Evolutionary conservation across 129 eudicot genomes (phyloP), one percentile per base, ranked within the genome.

Genomic region (Lactuca sativa): DNA sequence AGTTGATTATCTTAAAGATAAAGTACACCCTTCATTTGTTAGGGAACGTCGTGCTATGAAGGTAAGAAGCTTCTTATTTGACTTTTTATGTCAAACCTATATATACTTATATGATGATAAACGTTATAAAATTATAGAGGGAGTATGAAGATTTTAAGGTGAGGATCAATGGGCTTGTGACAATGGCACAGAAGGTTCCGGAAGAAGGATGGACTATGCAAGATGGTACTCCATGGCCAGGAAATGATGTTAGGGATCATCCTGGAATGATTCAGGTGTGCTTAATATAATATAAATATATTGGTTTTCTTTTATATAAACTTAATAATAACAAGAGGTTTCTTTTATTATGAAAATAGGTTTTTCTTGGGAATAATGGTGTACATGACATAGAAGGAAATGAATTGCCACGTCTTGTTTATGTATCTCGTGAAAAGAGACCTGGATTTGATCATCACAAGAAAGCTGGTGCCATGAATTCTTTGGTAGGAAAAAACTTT

Each of bases 171-270:
- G 91, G 95, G 64, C 78, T 92, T 36, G 97, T 92, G 51, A 81
- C 96, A 30, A 82, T 81, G 91, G 97, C 97, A 17, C 89, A 82
- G 44, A 90, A 90, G 79, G 97, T 90, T 87, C 97, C 97, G 1
- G 97, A 90, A 59, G 97, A 90, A 15, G 97, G 97, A 7, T 90
- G 97, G 97, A 90, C 97, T 9, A 90, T 90, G 97, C 97, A 90
- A 72, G 97, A 90, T 56, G 97, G 97, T 37, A 90, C 95, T 59
- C 97, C 87, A 18, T 90, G 97, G 97, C 97, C 97, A 1, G 97
- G 97, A 51, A 90, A 90, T 72, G 83, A 76, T 64, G 97, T 90
- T 77, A 81, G 97, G 78, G 97, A 90, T 75, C 97, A 90, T 80
- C 97, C 97, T 4, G 97, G 97, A 79, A 90, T 90, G 97, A 90